A percentile compares a stretch with the other conserved stretches of the same genome.
These are phyloP conservation scores for Ulota crispa DNA, from an alignment of 225 moss, liverwort and hornwort species.

Conservation along the genomic window DNA sequence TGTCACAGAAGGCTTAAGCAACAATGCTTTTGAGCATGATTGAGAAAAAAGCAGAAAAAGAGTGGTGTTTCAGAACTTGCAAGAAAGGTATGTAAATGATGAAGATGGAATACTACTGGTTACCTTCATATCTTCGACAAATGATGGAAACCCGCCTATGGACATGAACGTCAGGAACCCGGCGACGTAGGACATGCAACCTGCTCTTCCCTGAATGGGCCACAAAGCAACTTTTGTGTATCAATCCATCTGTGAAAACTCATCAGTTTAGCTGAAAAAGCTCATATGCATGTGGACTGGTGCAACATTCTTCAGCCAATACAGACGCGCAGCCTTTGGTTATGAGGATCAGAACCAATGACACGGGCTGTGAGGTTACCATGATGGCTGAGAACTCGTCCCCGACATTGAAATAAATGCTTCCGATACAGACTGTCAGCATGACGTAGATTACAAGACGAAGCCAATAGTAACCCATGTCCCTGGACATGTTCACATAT, in stretches of 20 bases:
- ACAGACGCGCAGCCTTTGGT: background rate
- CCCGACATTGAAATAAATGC: constrained; percentile 82
- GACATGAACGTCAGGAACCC: constrained; percentile 87
- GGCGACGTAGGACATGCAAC: constrained; percentile 41
- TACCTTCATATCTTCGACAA: constrained; percentile 76
- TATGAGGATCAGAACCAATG: background rate
- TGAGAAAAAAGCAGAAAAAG: background rate
- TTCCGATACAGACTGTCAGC: constrained; percentile 80
- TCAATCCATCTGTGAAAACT: background rate
- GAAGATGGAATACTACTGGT: background rate
- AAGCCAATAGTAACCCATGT: constrained; percentile 97
- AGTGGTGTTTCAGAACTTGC: background rate
- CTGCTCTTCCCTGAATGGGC: constrained; percentile 11
- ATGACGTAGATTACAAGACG: constrained; percentile 81
- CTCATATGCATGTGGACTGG: background rate
- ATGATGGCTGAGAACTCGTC: constrained; percentile 75
- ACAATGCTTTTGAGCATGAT: background rate
- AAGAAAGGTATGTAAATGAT: background rate
- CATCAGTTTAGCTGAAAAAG: background rate
- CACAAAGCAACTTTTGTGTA: background rate
- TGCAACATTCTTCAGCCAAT: background rate
- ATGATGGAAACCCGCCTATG: constrained; percentile 80
- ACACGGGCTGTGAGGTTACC: constrained; percentile 28
- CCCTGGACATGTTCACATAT: constrained; percentile 88
- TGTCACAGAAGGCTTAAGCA: background rate